Conservation (phyloP, 495 filamentous ascomycete species). For the Hypoxylon lenormandii region DNA sequence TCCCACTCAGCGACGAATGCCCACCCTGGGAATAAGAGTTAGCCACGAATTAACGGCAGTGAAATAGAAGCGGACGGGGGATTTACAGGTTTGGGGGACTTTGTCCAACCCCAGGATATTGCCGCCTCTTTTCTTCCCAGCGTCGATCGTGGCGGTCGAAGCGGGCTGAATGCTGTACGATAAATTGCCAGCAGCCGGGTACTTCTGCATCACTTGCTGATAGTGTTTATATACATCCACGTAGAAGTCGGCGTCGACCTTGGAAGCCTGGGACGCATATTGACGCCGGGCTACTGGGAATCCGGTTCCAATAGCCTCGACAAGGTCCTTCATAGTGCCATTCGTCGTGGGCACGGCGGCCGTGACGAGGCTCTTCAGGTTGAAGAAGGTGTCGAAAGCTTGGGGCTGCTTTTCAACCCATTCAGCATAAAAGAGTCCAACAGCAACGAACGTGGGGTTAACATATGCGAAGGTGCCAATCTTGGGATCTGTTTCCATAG, state of each 20-base stretch:
- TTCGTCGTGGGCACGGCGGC: conserved; percentile 20
- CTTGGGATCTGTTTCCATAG: conserved; percentile 26
- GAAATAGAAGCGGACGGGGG: not conserved
- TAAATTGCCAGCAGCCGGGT: not conserved
- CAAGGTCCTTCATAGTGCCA: conserved; percentile 11
- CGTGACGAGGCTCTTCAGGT: conserved; percentile 13
- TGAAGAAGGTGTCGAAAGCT: conserved; percentile 17
- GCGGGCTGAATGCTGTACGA: conserved; percentile 6
- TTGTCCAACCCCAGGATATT: conserved; percentile 10
- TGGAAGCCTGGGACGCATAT: not conserved
- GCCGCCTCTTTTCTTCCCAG: conserved; percentile 11
- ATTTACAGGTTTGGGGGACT: conserved; percentile 2
- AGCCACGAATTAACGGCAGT: not conserved
- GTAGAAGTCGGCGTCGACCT: not conserved
- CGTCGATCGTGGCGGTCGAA: not conserved
- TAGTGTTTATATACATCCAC: not conserved
- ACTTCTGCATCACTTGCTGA: conserved; percentile 1
- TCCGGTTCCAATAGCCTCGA: too few relatives aligned
- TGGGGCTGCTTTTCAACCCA: not conserved
- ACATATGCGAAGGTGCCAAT: conserved; percentile 42
- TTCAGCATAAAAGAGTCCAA: conserved; percentile 46
- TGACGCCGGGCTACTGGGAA: not conserved
- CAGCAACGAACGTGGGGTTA: conserved; percentile 40
- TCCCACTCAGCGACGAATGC: conserved; percentile 7
- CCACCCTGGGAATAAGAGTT: not conserved